A percentile compares a stretch with the other conserved stretches of the same genome.
Evolutionary conservation across 352 stramenopile species (phyloP).

Genomic region (Globisporangium nagaii): DNA sequence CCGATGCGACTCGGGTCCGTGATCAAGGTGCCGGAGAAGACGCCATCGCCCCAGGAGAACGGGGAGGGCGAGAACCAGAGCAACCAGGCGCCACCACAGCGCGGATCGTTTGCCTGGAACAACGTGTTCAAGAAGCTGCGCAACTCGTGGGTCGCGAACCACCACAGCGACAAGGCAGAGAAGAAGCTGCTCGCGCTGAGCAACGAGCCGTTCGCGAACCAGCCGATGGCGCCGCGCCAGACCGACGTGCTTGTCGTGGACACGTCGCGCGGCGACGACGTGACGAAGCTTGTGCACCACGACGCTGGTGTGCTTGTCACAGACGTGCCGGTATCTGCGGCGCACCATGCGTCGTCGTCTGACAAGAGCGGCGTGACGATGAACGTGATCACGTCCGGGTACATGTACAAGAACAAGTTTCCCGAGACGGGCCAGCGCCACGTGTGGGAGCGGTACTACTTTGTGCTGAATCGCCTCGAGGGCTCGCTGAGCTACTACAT

Average conservation of each 20-base stretch:
- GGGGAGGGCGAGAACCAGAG: conserved; percentile 13
- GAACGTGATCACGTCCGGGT: conserved; percentile 75
- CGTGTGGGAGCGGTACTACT: conserved; percentile 84
- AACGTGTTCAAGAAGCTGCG: conserved; percentile 74
- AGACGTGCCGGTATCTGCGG: conserved; percentile 35
- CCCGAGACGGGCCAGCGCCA: conserved; percentile 76
- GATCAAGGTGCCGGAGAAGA: conserved; percentile 58
- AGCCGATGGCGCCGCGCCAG: conserved; percentile 37
- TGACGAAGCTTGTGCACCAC: conserved; percentile 73
- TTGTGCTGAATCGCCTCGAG: conserved; percentile 71
- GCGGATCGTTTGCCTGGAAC: conserved; percentile 74
- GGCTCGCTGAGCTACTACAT: conserved; percentile 83
- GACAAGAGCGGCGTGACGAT: conserved; percentile 23
- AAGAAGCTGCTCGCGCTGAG: conserved; percentile 71
- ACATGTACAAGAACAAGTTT: conserved; percentile 88
- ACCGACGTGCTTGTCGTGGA: conserved; percentile 74
- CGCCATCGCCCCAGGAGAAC: conserved; percentile 28
- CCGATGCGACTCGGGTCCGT: conserved; percentile 73
- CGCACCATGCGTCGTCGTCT: conserved; percentile 6
- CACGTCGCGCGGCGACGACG: conserved; percentile 76
- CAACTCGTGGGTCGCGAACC: conserved; percentile 70
- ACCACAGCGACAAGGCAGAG: conserved; percentile 45
- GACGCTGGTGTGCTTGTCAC: conserved; percentile 65
- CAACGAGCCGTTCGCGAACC: conserved; percentile 61
- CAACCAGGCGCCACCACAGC: conserved; percentile 10